Percentiles rank a stretch among this genome's conserved stretches.
These are phyloP conservation scores for Venturiaceae sp. DNA, from an alignment of 2,329 filamentous ascomycete genomes.

Conservation along the genomic window DNA sequence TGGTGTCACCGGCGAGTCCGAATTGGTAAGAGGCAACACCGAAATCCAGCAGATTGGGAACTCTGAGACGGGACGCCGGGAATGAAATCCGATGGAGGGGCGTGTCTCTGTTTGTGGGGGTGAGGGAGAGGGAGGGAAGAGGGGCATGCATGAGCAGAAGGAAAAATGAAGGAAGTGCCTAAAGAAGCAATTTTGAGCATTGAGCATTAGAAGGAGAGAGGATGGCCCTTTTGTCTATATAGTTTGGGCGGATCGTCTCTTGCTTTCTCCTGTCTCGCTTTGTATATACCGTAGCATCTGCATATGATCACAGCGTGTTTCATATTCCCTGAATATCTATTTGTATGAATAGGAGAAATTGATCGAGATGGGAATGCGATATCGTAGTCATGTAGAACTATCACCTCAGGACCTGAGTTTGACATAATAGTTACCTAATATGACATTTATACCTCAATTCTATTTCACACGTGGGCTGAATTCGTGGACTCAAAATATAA, in stretches of 20 bases:
- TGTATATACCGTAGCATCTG: neutral
- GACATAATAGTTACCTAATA: no score
- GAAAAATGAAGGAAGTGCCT: neutral
- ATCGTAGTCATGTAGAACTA: no score
- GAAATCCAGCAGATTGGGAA: no score
- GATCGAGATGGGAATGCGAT: no score
- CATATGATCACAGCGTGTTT: neutral
- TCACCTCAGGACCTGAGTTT: no score
- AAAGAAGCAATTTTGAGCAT: neutral
- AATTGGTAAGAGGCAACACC: neutral
- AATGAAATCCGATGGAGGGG: neutral
- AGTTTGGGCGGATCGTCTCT: neutral
- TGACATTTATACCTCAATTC: no score
- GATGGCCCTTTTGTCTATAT: neutral
- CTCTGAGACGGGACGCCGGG: neutral
- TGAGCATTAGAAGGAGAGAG: neutral
- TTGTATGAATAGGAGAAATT: no score
- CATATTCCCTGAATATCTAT: no score
- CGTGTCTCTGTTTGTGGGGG: neutral
- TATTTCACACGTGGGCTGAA: no score
- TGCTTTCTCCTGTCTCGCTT: no score
- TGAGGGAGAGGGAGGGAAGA: neutral
- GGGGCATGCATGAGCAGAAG: neutral
- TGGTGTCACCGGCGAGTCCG: neutral
- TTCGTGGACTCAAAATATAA: no score